Evolutionary conservation across 2,329 filamentous ascomycete genomes (phyloP).

Genomic region (Ophiosphaerella narmari): DNA sequence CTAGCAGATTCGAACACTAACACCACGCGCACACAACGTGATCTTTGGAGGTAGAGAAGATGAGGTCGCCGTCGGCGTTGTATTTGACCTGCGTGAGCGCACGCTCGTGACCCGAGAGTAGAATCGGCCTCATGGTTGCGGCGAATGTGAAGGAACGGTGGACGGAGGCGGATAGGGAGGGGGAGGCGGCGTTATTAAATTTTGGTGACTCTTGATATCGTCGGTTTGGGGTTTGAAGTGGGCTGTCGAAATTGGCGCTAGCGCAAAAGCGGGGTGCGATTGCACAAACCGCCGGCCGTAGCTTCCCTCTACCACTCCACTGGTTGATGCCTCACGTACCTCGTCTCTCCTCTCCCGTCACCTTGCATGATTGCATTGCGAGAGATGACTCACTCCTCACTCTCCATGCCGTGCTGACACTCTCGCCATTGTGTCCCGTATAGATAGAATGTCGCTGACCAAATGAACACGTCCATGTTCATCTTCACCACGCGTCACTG

Average conservation of each 20-base stretch:
- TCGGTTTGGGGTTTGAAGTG: conserved; percentile 34
- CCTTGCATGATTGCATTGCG: neutral
- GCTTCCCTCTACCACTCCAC: neutral
- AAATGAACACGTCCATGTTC: too few species aligned
- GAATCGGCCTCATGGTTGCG: conserved; percentile 83
- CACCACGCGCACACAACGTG: conserved; percentile 96
- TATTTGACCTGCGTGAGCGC: conserved; percentile 93
- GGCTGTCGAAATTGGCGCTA: conserved; percentile 26
- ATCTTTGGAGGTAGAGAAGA: conserved; percentile 96
- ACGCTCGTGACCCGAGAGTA: conserved; percentile 95
- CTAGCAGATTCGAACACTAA: conserved; percentile 23
- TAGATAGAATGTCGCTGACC: too few species aligned
- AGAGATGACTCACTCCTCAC: neutral
- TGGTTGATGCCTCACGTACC: neutral
- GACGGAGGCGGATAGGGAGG: conserved; percentile 19
- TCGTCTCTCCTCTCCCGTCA: conserved; percentile 2
- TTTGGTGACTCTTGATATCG: conserved; percentile 38
- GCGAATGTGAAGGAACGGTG: conserved; percentile 7
- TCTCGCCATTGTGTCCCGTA: too few species aligned
- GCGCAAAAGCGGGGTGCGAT: conserved; percentile 10
- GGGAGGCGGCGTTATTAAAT: conserved; percentile 31
- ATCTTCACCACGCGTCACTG: too few species aligned
- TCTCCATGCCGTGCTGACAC: too few species aligned
- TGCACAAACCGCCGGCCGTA: conserved; percentile 10
- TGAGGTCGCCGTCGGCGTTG: conserved; percentile 84